These are phyloP conservation scores for Erodium maritimum DNA, from an alignment of 345 rosid species.

Conservation along the genomic window DNA sequence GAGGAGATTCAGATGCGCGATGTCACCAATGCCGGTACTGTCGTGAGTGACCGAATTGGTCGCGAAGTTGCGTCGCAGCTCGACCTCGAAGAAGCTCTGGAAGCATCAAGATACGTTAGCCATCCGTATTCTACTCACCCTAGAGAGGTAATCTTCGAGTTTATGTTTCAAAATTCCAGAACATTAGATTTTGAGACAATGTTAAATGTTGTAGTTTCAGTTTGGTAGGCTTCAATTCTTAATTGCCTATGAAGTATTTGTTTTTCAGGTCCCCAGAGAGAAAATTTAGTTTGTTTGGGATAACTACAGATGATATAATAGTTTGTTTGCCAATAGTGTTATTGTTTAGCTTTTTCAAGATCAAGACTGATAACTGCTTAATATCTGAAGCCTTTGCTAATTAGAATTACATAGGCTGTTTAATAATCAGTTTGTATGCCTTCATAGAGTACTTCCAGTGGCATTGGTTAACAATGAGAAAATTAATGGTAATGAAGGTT, in stretches of 20 bases:
- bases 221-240: no score
- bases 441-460: neutral
- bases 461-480: neutral
- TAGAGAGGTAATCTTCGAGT: conserved; percentile 41
- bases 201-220: no score
- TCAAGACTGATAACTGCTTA: neutral
- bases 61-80: conserved; percentile 70
- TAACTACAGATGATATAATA: no score
- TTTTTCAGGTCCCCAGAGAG: neutral
- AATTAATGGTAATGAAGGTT: no score
- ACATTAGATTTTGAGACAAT: neutral
- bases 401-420: neutral
- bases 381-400: neutral
- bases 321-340: no score
- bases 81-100: conserved; percentile 85
- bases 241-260: neutral
- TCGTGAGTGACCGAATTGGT: conserved; percentile 66
- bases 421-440: neutral
- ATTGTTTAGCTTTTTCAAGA: no score
- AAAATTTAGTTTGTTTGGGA: no score
- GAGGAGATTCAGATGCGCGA: conserved; percentile 83
- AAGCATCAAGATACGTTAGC: conserved; percentile 87
- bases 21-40: conserved; percentile 67
- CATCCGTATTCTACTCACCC: conserved; percentile 87
- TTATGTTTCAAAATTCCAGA: neutral